Conservation (phyloP, 2,329 filamentous ascomycete species). For the Fusarium sp. region DNA sequence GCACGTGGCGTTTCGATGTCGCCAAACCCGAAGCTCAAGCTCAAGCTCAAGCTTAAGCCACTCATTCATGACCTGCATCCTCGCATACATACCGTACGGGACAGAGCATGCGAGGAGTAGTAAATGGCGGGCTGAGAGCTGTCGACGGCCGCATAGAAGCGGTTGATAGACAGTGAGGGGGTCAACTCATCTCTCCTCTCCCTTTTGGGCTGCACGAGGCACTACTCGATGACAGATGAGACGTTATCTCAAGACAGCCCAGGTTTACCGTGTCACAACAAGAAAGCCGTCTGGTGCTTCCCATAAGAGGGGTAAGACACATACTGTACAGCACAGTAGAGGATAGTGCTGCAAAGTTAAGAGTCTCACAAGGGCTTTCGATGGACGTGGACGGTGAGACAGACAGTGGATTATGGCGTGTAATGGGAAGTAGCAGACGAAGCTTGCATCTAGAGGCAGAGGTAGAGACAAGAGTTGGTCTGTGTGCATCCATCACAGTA, state of each 20-base stretch:
- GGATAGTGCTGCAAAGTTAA: neutral
- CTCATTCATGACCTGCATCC: neutral
- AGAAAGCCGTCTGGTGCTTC: neutral
- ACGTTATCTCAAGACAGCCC: slow-evolving; percentile 10
- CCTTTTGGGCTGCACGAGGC: neutral
- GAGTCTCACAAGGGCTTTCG: slow-evolving; percentile 13
- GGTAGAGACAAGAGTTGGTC: neutral
- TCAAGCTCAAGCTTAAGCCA: neutral
- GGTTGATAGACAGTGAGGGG: neutral
- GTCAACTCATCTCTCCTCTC: neutral
- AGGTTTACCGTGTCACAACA: slow-evolving; percentile 3
- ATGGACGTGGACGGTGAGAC: slow-evolving; percentile 6
- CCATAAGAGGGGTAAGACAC: slow-evolving; percentile 12
- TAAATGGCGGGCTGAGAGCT: slow-evolving; percentile 1
- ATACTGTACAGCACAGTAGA: neutral
- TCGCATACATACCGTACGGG: neutral
- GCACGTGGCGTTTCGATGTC: slow-evolving; percentile 1
- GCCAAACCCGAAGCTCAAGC: neutral
- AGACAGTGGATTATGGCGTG: slow-evolving; percentile 25
- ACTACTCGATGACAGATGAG: slow-evolving; percentile 18
- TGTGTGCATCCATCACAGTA: neutral
- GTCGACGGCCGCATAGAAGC: slow-evolving; percentile 22
- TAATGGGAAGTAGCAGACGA: slow-evolving; percentile 21
- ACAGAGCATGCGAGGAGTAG: neutral
- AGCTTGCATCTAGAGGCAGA: neutral